Conservation (phyloP, 306 rosid species). For the Argentina anserina region DNA sequence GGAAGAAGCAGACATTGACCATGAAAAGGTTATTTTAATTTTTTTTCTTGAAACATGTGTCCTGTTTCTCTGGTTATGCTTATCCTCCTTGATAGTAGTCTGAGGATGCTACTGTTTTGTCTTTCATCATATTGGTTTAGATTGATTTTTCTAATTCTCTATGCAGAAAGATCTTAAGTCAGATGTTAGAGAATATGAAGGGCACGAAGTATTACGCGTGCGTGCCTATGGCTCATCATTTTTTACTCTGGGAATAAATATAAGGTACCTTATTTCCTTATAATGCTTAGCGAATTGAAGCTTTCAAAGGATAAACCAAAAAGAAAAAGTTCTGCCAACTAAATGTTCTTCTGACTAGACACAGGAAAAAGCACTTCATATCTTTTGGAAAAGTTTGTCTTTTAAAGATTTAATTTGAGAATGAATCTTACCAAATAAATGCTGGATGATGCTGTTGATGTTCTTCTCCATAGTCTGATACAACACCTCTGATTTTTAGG, state of each 20-base stretch:
- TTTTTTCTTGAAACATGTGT: background rate
- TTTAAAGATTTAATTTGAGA: background rate
- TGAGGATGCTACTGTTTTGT: background rate
- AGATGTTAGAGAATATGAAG: constrained; percentile 52
- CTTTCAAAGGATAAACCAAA: background rate
- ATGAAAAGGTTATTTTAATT: constrained; percentile 50
- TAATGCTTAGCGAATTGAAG: background rate
- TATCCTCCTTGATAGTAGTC: background rate
- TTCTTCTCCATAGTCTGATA: constrained; percentile 21
- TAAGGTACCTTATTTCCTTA: constrained; percentile 54
- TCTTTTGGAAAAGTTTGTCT: background rate
- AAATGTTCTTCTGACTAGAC: constrained; percentile 2
- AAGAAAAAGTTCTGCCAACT: background rate
- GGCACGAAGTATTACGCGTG: constrained; percentile 71
- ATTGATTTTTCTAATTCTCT: constrained; percentile 20
- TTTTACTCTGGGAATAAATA: constrained; percentile 80
- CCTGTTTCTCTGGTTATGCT: background rate
- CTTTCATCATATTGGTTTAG: constrained; percentile 12
- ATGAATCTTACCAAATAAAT: background rate
- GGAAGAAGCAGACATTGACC: constrained; percentile 55
- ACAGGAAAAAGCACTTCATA: background rate
- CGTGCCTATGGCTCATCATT: constrained; percentile 89
- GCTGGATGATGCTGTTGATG: background rate
- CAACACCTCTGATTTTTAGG: constrained; percentile 43
- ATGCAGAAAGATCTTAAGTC: constrained; percentile 59